These are phyloP conservation scores for Pyrus betulifolia DNA, from an alignment of 306 rosid genomes.

Conservation along the genomic window DNA sequence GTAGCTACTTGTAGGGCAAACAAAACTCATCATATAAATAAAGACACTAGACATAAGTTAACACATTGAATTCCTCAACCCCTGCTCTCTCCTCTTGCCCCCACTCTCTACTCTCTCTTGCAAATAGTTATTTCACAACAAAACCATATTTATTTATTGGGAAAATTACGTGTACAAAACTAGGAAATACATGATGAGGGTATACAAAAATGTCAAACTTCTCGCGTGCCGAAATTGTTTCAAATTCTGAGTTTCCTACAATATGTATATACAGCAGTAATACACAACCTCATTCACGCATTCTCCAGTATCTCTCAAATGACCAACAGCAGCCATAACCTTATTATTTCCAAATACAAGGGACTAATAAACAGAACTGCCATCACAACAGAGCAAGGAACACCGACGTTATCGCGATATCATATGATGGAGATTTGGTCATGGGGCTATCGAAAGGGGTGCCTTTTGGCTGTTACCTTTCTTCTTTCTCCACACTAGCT, in stretches of 20 bases:
- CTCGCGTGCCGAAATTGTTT: background rate
- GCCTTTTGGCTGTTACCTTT: conserved; percentile 43
- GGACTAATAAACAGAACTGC: conserved; percentile 18
- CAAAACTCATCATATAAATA: too few species aligned
- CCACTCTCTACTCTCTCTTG: too few species aligned
- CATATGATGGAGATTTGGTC: conserved; percentile 7
- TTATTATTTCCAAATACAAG: background rate
- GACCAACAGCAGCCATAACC: background rate
- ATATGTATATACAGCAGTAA: conserved; percentile 18
- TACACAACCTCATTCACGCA: conserved; percentile 14
- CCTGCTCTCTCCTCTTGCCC: too few species aligned
- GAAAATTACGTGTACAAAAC: background rate
- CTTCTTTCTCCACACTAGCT: conserved; percentile 64
- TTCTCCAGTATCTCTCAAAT: background rate
- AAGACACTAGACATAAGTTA: too few species aligned
- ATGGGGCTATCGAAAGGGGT: conserved; percentile 26
- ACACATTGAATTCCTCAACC: too few species aligned
- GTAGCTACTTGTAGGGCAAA: too few species aligned
- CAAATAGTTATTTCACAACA: too few species aligned
- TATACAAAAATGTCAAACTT: background rate
- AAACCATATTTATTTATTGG: background rate
- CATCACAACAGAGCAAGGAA: conserved; percentile 5
- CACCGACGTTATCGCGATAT: conserved; percentile 12
- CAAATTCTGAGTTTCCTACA: conserved; percentile 8
- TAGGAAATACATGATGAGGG: background rate